phyloP scores from a whole-genome alignment of 345 rosid species.

The Eucalyptus marginata region DNA sequence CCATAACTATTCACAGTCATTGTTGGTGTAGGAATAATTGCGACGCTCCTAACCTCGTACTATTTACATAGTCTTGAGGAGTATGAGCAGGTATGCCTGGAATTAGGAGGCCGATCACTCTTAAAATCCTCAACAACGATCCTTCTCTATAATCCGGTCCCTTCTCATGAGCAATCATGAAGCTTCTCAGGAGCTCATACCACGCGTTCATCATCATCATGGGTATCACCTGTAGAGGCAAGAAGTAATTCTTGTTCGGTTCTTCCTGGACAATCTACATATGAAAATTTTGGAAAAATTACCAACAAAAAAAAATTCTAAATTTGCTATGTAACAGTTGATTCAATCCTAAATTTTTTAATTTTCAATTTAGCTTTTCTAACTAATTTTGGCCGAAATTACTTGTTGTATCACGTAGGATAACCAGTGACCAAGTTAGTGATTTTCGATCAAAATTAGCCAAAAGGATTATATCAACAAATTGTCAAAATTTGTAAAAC shows the following conservation, averaged over 20 bases:
- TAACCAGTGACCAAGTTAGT: too few species aligned
- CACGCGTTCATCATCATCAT: conserved; percentile 18
- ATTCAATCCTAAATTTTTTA: background rate
- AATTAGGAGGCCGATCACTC: background rate
- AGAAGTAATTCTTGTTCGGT: conserved; percentile 68
- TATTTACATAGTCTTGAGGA: background rate
- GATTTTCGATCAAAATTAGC: too few species aligned
- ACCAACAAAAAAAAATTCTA: background rate
- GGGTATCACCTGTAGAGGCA: conserved; percentile 24
- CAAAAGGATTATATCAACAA: too few species aligned
- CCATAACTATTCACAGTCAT: background rate
- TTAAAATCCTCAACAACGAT: background rate
- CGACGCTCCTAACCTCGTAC: background rate
- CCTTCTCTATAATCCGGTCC: background rate
- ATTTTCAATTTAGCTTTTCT: too few species aligned
- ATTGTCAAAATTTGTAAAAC: too few species aligned
- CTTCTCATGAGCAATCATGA: background rate
- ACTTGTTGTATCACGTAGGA: too few species aligned
- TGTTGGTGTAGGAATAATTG: background rate
- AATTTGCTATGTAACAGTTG: fast-evolving
- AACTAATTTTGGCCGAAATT: too few species aligned
- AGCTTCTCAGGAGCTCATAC: conserved; percentile 52
- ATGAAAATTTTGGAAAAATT: background rate
- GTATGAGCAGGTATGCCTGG: background rate
- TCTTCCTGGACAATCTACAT: conserved; percentile 36